Evolutionary conservation across 2,329 filamentous ascomycete species (phyloP).

Genomic region (Colletotrichum shisoi): DNA sequence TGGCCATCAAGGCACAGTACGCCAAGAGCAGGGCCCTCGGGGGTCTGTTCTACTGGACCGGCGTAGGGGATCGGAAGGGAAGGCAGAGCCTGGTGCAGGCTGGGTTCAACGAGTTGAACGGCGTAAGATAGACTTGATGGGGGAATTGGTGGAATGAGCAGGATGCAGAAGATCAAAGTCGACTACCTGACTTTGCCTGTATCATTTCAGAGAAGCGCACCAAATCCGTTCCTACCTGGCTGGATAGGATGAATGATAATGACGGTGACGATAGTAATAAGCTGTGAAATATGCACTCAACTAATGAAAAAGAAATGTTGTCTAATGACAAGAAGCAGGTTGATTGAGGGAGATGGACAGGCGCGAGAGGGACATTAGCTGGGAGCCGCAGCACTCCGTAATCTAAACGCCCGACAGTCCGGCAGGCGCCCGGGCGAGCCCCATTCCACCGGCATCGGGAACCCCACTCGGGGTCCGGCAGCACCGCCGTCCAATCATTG

Average conservation of each 20-base stretch:
- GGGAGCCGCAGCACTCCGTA: no score
- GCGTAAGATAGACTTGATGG: not conserved
- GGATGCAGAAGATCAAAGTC: not conserved
- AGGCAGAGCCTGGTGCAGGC: constrained; percentile 66
- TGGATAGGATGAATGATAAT: not conserved
- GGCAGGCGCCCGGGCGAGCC: constrained; percentile 18
- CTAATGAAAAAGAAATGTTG: no score
- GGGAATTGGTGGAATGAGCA: no score
- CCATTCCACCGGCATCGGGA: constrained; percentile 3
- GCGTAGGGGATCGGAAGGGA: constrained; percentile 64
- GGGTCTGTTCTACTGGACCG: constrained; percentile 75
- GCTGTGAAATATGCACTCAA: no score
- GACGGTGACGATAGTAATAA: not conserved
- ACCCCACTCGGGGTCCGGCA: constrained; percentile 6
- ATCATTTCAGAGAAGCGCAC: not conserved
- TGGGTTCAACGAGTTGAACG: constrained; percentile 61
- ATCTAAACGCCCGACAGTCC: constrained; percentile 12
- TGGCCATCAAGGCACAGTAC: constrained; percentile 68
- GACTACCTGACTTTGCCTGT: not conserved
- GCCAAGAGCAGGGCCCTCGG: constrained; percentile 63
- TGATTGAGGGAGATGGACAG: no score
- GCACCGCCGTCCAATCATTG: constrained; percentile 20
- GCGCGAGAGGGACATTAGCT: no score
- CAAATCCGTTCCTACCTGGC: not conserved
- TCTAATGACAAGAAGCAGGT: no score